These are phyloP conservation scores for Ramaria sp. DNA, from an alignment of 768 basidiomycete genomes.

Conservation along the genomic window DNA sequence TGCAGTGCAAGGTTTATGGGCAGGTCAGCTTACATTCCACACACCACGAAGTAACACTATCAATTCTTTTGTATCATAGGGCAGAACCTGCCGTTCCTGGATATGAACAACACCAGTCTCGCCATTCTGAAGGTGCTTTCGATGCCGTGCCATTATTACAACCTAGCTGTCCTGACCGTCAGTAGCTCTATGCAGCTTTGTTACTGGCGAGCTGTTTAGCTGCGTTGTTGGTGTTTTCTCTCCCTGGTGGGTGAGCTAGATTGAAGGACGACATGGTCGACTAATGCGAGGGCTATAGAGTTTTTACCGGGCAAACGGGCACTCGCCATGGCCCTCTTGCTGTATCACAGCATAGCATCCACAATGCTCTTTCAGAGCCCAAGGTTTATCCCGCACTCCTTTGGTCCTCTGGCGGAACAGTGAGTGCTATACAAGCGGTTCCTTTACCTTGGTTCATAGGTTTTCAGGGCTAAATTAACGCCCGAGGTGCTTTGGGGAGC, in stretches of 20 bases:
- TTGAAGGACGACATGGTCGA: background rate
- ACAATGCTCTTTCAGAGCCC: slow-evolving; percentile 69
- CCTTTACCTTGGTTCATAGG: background rate
- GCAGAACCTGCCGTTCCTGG: slow-evolving; percentile 54
- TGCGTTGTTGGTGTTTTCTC: slow-evolving; percentile 49
- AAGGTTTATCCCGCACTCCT: slow-evolving; percentile 66
- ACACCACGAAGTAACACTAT: too few relatives aligned
- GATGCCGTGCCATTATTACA: slow-evolving; percentile 6
- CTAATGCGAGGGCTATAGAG: slow-evolving; percentile 30
- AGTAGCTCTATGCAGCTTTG: slow-evolving; percentile 60
- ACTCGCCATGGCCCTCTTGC: slow-evolving; percentile 60
- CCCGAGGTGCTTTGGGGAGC: slow-evolving; percentile 69
- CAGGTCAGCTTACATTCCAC: slow-evolving; percentile 24
- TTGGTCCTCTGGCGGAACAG: slow-evolving; percentile 52
- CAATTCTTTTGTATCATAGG: background rate
- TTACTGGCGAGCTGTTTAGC: slow-evolving; percentile 50
- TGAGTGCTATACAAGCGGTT: slow-evolving; percentile 26
- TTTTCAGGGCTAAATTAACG: slow-evolving; percentile 44
- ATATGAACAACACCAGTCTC: slow-evolving; percentile 74
- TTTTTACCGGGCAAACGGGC: slow-evolving; percentile 82
- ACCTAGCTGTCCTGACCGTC: background rate
- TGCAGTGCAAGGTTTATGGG: slow-evolving; percentile 64
- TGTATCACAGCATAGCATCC: slow-evolving; percentile 67
- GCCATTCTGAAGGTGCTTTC: slow-evolving; percentile 58
- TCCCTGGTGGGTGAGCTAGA: slow-evolving; percentile 44